phyloP scores from a whole-genome alignment of 2,329 filamentous ascomycete genomes.

The Phaeosphaeriaceae sp. region DNA sequence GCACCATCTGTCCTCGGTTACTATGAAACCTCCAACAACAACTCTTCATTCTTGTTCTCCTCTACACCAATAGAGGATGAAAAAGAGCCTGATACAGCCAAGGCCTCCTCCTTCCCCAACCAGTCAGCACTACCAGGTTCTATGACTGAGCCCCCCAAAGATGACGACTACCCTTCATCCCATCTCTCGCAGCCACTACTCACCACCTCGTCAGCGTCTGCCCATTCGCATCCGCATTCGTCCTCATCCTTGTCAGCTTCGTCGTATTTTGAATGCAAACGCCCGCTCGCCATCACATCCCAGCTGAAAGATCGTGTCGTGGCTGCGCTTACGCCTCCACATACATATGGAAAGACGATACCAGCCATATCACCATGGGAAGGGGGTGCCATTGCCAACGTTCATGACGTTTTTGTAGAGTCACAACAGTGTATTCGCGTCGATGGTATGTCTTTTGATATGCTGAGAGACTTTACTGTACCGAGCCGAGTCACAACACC shows the following conservation, averaged over 20 bases:
- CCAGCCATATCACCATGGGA: constrained; percentile 44
- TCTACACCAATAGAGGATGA: constrained; percentile 36
- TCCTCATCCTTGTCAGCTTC: constrained; percentile 33
- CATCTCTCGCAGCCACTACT: constrained; percentile 34
- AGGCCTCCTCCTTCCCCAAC: constrained; percentile 29
- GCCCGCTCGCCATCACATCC: constrained; percentile 26
- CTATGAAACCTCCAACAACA: constrained; percentile 33
- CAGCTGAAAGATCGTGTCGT: constrained; percentile 37
- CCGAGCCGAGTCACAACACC: constrained; percentile 33
- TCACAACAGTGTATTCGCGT: constrained; percentile 41
- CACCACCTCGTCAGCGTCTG: constrained; percentile 38
- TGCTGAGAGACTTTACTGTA: constrained; percentile 37
- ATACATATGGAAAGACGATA: constrained; percentile 25
- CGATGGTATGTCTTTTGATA: constrained; percentile 46
- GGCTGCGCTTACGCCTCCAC: constrained; percentile 39
- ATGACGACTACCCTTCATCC: constrained; percentile 33
- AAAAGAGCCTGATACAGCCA: constrained; percentile 26
- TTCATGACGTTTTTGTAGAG: constrained; percentile 42
- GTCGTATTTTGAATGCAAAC: constrained; percentile 45
- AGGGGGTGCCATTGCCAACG: constrained; percentile 32
- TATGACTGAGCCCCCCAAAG: constrained; percentile 15
- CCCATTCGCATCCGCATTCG: constrained; percentile 31
- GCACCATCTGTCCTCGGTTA: constrained; percentile 41
- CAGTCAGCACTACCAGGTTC: constrained; percentile 17
- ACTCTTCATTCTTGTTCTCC: constrained; percentile 39